These are phyloP conservation scores for Plasmodium berghei DNA, from an alignment of 169 alveolate species.

Conservation along the genomic window DNA sequence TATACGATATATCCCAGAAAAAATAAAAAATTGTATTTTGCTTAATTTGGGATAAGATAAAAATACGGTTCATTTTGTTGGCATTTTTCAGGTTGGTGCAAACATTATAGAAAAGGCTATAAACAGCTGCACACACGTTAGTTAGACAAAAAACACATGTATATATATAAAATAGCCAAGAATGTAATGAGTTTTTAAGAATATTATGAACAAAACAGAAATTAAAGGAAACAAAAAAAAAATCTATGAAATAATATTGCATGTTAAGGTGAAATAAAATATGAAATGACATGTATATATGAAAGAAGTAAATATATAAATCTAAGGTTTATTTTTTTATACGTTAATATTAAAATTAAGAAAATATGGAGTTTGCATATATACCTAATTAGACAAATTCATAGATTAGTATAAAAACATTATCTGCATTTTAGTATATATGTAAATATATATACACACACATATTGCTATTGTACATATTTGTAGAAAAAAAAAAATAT, in stretches of 20 bases:
- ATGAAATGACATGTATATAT: neutral
- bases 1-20: too few relatives aligned
- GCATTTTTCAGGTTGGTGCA: too few relatives aligned
- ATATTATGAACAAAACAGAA: conserved; percentile 3
- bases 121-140: too few relatives aligned
- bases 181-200: conserved; percentile 6
- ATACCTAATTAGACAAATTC: conserved; percentile 13
- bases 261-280: conserved; percentile 15
- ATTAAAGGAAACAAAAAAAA: conserved; percentile 9
- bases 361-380: neutral
- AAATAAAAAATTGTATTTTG: too few relatives aligned
- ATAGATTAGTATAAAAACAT: neutral
- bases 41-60: too few relatives aligned
- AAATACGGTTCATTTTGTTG: too few relatives aligned
- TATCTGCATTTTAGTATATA: conserved; percentile 15
- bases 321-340: neutral
- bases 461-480: neutral
- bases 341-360: conserved; percentile 12
- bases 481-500: conserved; percentile 17
- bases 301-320: neutral
- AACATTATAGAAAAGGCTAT: too few relatives aligned
- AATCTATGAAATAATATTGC: conserved; percentile 4
- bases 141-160: too few relatives aligned
- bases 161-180: too few relatives aligned
- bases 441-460: neutral